Conservation (phyloP, 306 rosid species). For the Castanospermum australe region DNA sequence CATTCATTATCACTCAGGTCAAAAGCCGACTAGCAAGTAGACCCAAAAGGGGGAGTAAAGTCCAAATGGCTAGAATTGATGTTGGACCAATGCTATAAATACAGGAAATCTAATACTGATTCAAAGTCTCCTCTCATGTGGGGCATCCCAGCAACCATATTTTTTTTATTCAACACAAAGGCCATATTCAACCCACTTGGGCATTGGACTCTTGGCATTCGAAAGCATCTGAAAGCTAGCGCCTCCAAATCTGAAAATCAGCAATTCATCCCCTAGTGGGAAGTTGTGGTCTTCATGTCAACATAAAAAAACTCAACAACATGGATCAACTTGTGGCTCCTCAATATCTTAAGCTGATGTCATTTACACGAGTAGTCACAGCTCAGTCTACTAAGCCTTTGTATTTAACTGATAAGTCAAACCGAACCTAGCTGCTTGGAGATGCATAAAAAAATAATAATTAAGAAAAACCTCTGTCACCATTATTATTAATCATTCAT, state of each 20-base stretch:
- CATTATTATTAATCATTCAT: not conserved
- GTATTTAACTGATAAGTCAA: not conserved
- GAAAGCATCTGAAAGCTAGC: too few relatives aligned
- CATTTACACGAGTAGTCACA: constrained; percentile 9
- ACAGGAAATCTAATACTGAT: not conserved
- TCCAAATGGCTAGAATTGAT: constrained; percentile 17
- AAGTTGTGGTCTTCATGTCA: constrained; percentile 7
- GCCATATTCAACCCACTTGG: constrained; percentile 31
- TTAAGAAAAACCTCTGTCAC: not conserved
- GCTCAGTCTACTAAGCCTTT: not conserved
- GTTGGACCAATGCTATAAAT: constrained; percentile 23
- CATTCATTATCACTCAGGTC: not conserved
- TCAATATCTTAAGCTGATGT: not conserved
- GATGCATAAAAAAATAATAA: not conserved
- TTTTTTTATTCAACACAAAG: constrained; percentile 26
- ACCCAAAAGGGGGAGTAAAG: not conserved
- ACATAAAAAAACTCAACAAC: not conserved
- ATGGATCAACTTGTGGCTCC: constrained; percentile 25
- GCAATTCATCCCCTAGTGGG: constrained; percentile 21
- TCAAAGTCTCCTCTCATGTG: constrained; percentile 38
- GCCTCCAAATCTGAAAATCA: constrained; percentile 31
- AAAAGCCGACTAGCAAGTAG: constrained; percentile 28
- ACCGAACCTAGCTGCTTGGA: constrained; percentile 1
- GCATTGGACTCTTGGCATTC: not conserved
- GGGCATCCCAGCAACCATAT: not conserved